Base-by-base conservation (phyloP, 306 rosid genomes). In the Gillenia trifoliata region DNA sequence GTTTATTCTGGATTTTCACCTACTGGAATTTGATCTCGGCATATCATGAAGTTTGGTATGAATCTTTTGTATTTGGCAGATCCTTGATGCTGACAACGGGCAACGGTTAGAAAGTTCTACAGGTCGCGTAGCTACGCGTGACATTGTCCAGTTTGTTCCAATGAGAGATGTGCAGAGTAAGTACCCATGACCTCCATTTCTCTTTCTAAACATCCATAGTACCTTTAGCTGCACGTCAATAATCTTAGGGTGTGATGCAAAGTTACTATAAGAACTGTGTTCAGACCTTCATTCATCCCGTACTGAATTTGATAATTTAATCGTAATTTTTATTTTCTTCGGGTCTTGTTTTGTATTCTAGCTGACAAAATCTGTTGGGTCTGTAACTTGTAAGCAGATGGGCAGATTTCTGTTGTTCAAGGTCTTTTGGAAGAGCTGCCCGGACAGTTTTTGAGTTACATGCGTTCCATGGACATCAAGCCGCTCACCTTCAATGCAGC, bases 341-440 rank as follows among this genome's bases (percentile, higher is more conserved):
- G 43, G 20, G 62, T 43, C 15, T n/a, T 22, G 15, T 13, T n/a
- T 16, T 4, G 7, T 16, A 3, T 25, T 2, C 17, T 8, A 40
- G 38, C 23, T 50, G 56, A 5, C 3, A 54, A 62, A 28, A n/a
- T 45, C 52, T 25, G 15, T 76, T 22, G 33, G 60, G 28, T 63
- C 40, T 26, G 50, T 75, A 33, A 67, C 78, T 36, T 36, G 41
- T 47, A 16, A 16, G 20, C 54, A 88, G 91, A 85, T 5, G 94
- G 98, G 28, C 64, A 71, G 8, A 77, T 89, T 23, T 82, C 91
- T 10, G 87, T 78, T 8, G 97, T 93, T 19, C 88, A 88, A 82
- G 86, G 90, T 69, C 91, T 91, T 16, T 67, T 93, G 71, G 96
- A 91, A 77, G 98, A 93, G 86, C 76, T 93, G 64, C 98, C 96